phyloP scores from a whole-genome alignment of 495 filamentous ascomycete species.

The Extremus antarcticus region DNA sequence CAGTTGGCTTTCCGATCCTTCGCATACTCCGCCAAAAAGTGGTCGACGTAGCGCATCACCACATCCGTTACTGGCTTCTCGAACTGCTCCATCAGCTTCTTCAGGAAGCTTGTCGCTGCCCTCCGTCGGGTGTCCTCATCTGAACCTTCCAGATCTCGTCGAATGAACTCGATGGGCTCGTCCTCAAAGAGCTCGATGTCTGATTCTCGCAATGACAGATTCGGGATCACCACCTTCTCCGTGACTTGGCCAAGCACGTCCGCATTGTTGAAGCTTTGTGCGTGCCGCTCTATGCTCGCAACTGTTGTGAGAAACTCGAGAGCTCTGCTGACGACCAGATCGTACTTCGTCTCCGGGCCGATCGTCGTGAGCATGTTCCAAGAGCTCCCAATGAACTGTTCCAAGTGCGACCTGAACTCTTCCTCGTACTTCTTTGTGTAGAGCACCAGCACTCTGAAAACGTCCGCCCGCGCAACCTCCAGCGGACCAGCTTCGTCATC shows the following conservation, averaged over 20 bases:
- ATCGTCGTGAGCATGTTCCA: constrained; percentile 84
- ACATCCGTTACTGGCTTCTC: constrained; percentile 71
- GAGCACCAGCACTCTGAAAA: constrained; percentile 77
- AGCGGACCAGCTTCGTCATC: constrained; percentile 75
- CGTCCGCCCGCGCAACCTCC: constrained; percentile 80
- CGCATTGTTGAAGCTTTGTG: constrained; percentile 72
- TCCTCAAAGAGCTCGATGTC: constrained; percentile 96
- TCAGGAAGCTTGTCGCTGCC: constrained; percentile 87
- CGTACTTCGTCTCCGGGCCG: constrained; percentile 81
- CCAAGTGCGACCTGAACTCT: constrained; percentile 67
- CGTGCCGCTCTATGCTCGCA: constrained; percentile 62
- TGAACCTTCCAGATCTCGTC: constrained; percentile 89
- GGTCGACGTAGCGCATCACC: constrained; percentile 69
- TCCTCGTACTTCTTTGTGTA: constrained; percentile 92
- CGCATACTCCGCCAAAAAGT: constrained; percentile 60
- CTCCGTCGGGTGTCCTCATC: constrained; percentile 86
- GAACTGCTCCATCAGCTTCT: constrained; percentile 77
- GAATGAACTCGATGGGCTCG: constrained; percentile 96
- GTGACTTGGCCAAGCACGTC: constrained; percentile 68
- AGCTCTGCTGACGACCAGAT: constrained; percentile 88
- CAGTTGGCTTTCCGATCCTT: constrained; percentile 63
- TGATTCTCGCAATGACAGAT: constrained; percentile 76
- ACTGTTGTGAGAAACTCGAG: constrained; percentile 89
- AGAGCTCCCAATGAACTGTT: constrained; percentile 72
- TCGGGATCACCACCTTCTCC: constrained; percentile 90